Percentiles rank a stretch among this genome's conserved stretches.
These are phyloP conservation scores for Prinsepia uniflora DNA, from an alignment of 306 rosid genomes.

Conservation along the genomic window DNA sequence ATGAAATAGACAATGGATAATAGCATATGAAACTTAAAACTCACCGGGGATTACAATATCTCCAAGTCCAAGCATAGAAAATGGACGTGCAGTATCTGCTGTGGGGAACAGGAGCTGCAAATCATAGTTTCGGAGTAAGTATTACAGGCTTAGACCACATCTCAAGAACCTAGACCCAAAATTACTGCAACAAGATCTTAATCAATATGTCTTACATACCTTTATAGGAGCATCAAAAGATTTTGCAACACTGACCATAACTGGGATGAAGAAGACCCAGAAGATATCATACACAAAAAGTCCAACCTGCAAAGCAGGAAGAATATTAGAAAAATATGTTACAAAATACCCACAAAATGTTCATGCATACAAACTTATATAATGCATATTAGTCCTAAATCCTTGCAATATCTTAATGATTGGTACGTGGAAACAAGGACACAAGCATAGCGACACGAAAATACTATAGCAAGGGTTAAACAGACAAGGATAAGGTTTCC, in stretches of 20 bases:
- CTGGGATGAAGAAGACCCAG: slow-evolving; percentile 99
- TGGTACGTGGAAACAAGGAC: not conserved
- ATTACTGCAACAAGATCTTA: not conserved
- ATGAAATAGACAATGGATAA: not conserved
- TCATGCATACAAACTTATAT: not conserved
- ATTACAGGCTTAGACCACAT: slow-evolving; percentile 1
- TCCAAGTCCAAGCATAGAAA: slow-evolving; percentile 99
- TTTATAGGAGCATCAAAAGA: slow-evolving; percentile 99
- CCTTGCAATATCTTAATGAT: not conserved
- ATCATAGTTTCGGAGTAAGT: slow-evolving; percentile 20
- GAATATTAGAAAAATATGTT: not conserved
- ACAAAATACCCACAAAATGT: not conserved
- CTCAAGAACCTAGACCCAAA: no score
- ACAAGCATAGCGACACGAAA: not conserved
- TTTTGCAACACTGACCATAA: slow-evolving; percentile 99
- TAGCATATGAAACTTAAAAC: slow-evolving; percentile 24
- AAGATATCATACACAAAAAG: slow-evolving; percentile 93
- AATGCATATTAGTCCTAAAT: not conserved
- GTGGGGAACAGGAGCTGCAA: slow-evolving; percentile 96
- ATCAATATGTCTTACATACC: slow-evolving; percentile 46
- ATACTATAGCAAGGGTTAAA: not conserved
- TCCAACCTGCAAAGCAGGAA: slow-evolving; percentile 59
- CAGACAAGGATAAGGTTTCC: not conserved
- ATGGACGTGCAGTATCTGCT: slow-evolving; percentile 75
- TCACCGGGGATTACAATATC: slow-evolving; percentile 98